Conservation (phyloP, 169 alveolate species). For the Plasmodium fragile region DNA sequence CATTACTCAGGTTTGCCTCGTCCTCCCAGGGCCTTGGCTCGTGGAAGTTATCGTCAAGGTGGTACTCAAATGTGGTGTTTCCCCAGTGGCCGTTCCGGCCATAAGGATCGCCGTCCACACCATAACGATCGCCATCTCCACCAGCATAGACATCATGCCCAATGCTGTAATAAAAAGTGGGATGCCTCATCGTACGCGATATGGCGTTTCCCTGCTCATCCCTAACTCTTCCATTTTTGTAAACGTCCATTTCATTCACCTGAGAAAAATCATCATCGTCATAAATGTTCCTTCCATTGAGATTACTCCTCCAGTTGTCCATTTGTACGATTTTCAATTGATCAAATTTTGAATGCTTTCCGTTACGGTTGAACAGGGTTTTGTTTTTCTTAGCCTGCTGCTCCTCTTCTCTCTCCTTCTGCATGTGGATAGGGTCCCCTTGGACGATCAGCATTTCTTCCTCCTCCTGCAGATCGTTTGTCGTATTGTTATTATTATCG, state of each 20-base stretch:
- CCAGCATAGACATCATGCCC: background rate
- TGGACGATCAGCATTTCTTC: conserved; percentile 2
- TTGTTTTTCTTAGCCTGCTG: background rate
- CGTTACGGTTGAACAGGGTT: background rate
- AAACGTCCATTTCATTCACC: background rate
- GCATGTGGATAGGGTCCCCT: background rate
- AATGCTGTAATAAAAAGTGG: background rate
- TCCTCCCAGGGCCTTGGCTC: background rate
- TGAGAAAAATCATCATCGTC: conserved; percentile 3
- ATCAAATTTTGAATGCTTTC: background rate
- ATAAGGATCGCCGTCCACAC: no score
- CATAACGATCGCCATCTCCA: no score
- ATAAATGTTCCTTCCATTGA: background rate
- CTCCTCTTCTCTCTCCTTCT: background rate
- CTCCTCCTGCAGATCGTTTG: background rate
- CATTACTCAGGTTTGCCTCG: background rate
- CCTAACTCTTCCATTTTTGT: background rate
- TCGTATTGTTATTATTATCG: conserved; percentile 2
- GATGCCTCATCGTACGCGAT: background rate
- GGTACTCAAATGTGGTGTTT: background rate
- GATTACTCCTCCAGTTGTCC: background rate
- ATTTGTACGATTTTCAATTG: background rate
- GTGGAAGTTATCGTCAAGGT: background rate
- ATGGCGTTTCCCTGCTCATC: background rate
- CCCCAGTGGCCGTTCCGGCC: background rate